Conservation (phyloP, 2,329 filamentous ascomycete genomes). For the Xylariaceae sp. region DNA sequence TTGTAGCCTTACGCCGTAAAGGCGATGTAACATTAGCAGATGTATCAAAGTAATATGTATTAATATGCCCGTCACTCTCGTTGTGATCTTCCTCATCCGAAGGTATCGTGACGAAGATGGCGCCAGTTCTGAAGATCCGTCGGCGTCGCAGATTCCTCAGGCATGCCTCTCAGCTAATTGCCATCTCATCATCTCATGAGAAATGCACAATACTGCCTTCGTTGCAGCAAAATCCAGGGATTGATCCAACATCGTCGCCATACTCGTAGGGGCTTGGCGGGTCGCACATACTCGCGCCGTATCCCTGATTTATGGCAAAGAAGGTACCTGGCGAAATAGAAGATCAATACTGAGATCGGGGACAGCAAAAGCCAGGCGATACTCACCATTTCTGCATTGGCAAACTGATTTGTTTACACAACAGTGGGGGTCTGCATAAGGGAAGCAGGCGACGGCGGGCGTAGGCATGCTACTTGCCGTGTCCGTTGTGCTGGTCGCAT, state of each 20-base stretch:
- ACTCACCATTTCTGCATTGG: constrained; percentile 19
- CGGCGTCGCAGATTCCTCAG: no score
- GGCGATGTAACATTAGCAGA: constrained; percentile 32
- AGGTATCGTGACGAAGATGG: neutral
- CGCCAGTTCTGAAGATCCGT: neutral
- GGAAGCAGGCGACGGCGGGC: constrained; percentile 14
- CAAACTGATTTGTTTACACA: constrained; percentile 19
- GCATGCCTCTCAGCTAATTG: no score
- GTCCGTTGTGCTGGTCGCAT: constrained; percentile 8
- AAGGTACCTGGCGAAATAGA: constrained; percentile 18
- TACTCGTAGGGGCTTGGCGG: constrained; percentile 18
- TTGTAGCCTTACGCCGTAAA: constrained; percentile 74
- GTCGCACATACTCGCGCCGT: constrained; percentile 13
- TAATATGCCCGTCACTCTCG: neutral
- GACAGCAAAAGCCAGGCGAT: neutral
- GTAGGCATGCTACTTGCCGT: neutral
- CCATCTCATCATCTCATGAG: no score
- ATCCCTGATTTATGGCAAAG: constrained; percentile 16
- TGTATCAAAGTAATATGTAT: constrained; percentile 4
- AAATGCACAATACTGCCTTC: neutral
- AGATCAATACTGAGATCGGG: neutral
- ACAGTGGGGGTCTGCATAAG: constrained; percentile 23
- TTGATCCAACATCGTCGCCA: constrained; percentile 14
- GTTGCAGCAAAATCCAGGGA: constrained; percentile 21
- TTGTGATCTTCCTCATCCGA: neutral